Percentiles rank a stretch among this genome's conserved stretches.
Evolutionary conservation across 495 filamentous ascomycete genomes (phyloP).

Genomic region (Hamigera avellanea): DNA sequence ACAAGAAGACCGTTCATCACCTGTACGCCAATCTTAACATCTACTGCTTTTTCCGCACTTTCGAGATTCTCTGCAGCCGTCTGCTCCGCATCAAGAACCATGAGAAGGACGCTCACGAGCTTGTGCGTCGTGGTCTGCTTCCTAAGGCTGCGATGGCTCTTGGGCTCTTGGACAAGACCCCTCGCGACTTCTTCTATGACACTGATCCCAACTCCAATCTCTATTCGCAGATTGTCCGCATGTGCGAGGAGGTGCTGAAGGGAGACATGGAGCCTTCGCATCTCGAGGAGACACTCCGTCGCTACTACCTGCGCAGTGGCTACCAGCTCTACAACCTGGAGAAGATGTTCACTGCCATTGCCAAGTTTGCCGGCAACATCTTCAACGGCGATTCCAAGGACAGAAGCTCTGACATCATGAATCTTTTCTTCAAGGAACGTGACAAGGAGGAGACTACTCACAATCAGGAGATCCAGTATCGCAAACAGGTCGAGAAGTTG

Average conservation of each 20-base stretch:
- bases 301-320: slow-evolving; percentile 76
- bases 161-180: slow-evolving; percentile 60
- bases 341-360: slow-evolving; percentile 66
- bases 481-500: slow-evolving; percentile 76
- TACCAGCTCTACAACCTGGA: slow-evolving; percentile 87
- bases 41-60: slow-evolving; percentile 85
- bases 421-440: slow-evolving; percentile 71
- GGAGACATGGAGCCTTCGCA: slow-evolving; percentile 66
- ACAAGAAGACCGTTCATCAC: slow-evolving; percentile 65
- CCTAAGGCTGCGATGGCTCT: slow-evolving; percentile 73
- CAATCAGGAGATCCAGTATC: slow-evolving; percentile 70
- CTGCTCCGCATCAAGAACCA: slow-evolving; percentile 70
- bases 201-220: slow-evolving; percentile 48
- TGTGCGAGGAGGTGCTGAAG: slow-evolving; percentile 58
- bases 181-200: slow-evolving; percentile 74
- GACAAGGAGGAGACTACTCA: slow-evolving; percentile 72
- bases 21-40: slow-evolving; percentile 84
- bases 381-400: slow-evolving; percentile 77
- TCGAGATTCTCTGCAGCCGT: slow-evolving; percentile 77
- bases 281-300: slow-evolving; percentile 81
- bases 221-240: slow-evolving; percentile 55
- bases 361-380: slow-evolving; percentile 62
- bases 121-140: slow-evolving; percentile 51
- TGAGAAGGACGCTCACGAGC: slow-evolving; percentile 57
- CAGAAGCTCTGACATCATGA: slow-evolving; percentile 75